Percentiles rank a stretch among this genome's conserved stretches.
Conservation (phyloP, 495 filamentous ascomycete species). For the Talaromyces proteolyticus region DNA sequence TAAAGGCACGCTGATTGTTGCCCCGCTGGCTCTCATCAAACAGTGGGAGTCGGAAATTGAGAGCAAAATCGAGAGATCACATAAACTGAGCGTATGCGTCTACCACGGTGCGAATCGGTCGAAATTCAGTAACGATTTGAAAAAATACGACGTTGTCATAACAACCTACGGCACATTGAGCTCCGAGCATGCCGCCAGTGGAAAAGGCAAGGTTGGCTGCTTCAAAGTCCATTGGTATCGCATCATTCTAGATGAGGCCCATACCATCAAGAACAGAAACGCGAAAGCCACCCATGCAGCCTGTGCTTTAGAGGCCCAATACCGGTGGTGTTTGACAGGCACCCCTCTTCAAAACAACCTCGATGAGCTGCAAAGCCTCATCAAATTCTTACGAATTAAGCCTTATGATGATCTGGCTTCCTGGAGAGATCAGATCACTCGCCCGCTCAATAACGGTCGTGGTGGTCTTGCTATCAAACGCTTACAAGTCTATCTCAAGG, state of each 20-base stretch:
- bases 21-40: slow-evolving; percentile 91
- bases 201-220: slow-evolving; percentile 66
- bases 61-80: slow-evolving; percentile 61
- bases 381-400: slow-evolving; percentile 87
- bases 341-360: slow-evolving; percentile 98
- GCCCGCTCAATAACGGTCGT: slow-evolving; percentile 76
- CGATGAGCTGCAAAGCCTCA: slow-evolving; percentile 91
- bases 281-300: slow-evolving; percentile 88
- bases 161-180: slow-evolving; percentile 94
- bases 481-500: slow-evolving; percentile 74
- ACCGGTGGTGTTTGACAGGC: slow-evolving; percentile 92
- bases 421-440: slow-evolving; percentile 86
- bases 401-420: slow-evolving; percentile 76
- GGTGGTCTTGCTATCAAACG: slow-evolving; percentile 86
- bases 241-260: slow-evolving; percentile 92
- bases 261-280: slow-evolving; percentile 96
- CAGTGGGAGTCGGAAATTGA: slow-evolving; percentile 95
- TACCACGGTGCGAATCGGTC: slow-evolving; percentile 86
- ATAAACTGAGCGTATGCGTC: slow-evolving; percentile 71
- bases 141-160: slow-evolving; percentile 90
- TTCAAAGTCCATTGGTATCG: slow-evolving; percentile 94
- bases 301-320: slow-evolving; percentile 73
- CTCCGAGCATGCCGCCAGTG: slow-evolving; percentile 72
- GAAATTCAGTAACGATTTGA: slow-evolving; percentile 67
- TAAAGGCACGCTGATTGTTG: slow-evolving; percentile 83